phyloP scores from a whole-genome alignment of 2,329 filamentous ascomycete species.

The Claviceps monticola region DNA sequence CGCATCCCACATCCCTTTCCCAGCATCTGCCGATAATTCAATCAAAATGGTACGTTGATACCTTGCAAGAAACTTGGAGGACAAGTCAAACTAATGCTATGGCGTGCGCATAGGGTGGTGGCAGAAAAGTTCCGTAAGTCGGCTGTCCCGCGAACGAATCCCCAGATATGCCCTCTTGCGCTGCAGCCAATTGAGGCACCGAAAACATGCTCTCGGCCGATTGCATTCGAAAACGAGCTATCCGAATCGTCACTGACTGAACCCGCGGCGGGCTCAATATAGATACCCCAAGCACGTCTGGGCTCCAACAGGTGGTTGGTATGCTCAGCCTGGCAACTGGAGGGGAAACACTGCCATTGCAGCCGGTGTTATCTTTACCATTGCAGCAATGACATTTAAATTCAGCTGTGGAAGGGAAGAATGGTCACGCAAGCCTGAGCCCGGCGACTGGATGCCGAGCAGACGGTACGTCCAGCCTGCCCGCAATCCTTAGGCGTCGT shows the following conservation, averaged over 20 bases:
- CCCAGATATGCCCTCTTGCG: neutral
- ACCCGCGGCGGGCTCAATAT: conserved; percentile 4
- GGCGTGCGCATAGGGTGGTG: conserved; percentile 51
- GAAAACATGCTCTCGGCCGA: conserved; percentile 4
- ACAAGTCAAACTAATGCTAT: neutral
- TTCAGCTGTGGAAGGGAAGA: conserved; percentile 61
- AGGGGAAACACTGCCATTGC: conserved; percentile 77
- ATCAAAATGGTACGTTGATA: conserved; percentile 41
- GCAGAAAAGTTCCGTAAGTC: conserved; percentile 49
- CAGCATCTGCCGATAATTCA: conserved; percentile 20
- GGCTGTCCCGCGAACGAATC: neutral
- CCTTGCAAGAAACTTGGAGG: neutral
- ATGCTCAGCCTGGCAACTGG: conserved; percentile 90
- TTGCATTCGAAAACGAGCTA: conserved; percentile 1
- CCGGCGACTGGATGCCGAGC: conserved; percentile 68
- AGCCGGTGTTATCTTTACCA: conserved; percentile 51
- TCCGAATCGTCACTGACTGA: neutral
- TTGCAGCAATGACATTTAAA: conserved; percentile 55
- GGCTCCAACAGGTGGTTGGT: conserved; percentile 98
- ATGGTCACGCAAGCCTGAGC: conserved; percentile 62
- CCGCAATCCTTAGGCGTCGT: too few relatives aligned
- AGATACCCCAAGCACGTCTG: conserved; percentile 99
- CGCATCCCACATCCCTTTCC: conserved; percentile 8
- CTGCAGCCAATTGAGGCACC: conserved; percentile 4
- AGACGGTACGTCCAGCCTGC: conserved; percentile 49